Conservation (phyloP, 1,284 basidiomycete genomes). For the Ceratobasidium sp. region DNA sequence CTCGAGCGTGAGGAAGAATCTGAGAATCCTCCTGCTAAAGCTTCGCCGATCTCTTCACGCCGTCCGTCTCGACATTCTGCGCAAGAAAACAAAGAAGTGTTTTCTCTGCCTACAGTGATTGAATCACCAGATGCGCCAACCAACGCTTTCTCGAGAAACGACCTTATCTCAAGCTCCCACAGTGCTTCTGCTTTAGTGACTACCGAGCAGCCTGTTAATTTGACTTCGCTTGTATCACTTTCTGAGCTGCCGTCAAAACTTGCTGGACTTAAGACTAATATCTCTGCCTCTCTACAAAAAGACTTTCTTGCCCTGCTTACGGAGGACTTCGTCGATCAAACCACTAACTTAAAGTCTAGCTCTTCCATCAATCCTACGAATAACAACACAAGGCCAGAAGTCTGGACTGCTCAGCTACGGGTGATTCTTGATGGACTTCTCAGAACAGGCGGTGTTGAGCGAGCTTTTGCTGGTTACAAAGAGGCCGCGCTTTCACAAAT, state of each 20-base stretch:
- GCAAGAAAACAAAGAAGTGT: neutral
- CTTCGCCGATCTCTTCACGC: neutral
- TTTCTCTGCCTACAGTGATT: conserved; percentile 23
- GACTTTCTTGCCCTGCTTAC: conserved; percentile 15
- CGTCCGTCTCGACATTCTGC: neutral
- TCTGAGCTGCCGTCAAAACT: conserved; percentile 50
- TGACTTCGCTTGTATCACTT: conserved; percentile 51
- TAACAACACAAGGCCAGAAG: neutral
- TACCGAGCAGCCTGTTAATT: conserved; percentile 22
- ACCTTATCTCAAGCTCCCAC: neutral
- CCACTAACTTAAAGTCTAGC: neutral
- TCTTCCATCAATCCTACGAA: neutral
- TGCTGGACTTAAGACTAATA: conserved; percentile 30
- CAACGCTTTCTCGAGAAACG: neutral
- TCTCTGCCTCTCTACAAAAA: conserved; percentile 26
- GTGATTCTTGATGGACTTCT: conserved; percentile 75
- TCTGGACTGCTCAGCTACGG: conserved; percentile 29
- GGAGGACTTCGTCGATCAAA: conserved; percentile 20
- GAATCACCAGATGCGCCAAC: conserved; percentile 30
- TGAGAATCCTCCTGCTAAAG: conserved; percentile 27
- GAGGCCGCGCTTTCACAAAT: conserved; percentile 77
- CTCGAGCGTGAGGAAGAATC: conserved; percentile 59
- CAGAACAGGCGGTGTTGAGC: conserved; percentile 77
- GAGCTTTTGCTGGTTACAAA: conserved; percentile 78
- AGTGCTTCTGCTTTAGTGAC: neutral